Base-by-base conservation (phyloP, 257 asterid genomes). In the Gardenia jasminoides region DNA sequence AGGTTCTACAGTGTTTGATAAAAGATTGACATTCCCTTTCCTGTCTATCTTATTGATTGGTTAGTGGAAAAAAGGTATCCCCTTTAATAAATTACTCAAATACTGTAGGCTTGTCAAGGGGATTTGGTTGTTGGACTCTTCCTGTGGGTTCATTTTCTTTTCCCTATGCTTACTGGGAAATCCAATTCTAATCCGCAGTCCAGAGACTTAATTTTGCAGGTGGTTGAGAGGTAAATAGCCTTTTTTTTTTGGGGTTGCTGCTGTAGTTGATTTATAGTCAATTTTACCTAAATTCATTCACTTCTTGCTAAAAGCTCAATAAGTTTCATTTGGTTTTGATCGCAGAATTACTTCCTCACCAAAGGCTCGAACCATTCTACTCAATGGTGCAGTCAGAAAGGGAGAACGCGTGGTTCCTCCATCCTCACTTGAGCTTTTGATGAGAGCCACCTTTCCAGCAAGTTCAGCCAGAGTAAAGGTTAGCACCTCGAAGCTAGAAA, bases 51-150 rank as follows among this genome's bases (percentile, higher is more conserved):
- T n/a, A 10, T 65, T 41, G 17, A 47, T 31, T 7, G 41, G 33
- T 44, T 11, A 20, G 6, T 19, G 20, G 10, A 36, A 20, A 1
- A 36, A 75, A 20, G 16, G n/a, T 7, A 9, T 76, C 24, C 30
- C 48, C n/a, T 52, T 20, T 58, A 24, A 41, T 69, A 20, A 11
- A 41, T 67, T 47, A 69, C 70, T 68, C 31, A 7, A 43, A 65
- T 28, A 48, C 46, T 64, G 50, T 47, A 84, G 87, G 87, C 87
- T 7, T 81, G 76, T 52, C 79, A 84, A 78, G 85, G 87, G 58
- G 88, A 85, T 82, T 52, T 85, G 82, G 84, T 70, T 77, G 80
- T 79, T 47, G 88, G 88, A 7, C 65, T 85, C 62, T 80, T 82
- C 81, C 31, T 74, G 62, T 82, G 86, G 84, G 79, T 58, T 11